phyloP scores from a whole-genome alignment of 805 yeast genomes.

The Monosporozyma aerobia region DNA sequence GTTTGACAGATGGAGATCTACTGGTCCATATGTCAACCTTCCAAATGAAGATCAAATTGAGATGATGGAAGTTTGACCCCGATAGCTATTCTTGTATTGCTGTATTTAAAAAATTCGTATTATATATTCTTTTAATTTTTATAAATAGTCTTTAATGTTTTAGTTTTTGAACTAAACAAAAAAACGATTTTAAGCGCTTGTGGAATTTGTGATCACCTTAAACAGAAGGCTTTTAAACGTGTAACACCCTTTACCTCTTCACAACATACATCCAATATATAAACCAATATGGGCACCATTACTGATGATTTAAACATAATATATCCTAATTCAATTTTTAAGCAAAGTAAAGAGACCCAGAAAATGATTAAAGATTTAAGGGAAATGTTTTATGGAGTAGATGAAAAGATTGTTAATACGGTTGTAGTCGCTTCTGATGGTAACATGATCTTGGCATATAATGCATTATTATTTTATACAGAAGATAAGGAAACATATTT shows the following conservation, averaged over 20 bases:
- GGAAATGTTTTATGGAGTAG: not conserved
- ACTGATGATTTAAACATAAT: not conserved
- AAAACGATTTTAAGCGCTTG: not conserved
- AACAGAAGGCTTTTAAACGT: too few species aligned
- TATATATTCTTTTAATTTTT: not conserved
- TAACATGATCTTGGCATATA: not conserved
- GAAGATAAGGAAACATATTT: not conserved
- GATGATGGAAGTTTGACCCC: not conserved
- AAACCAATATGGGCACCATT: not conserved
- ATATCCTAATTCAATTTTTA: not conserved
- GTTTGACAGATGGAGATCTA: not conserved
- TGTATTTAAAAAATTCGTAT: not conserved
- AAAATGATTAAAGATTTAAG: not conserved
- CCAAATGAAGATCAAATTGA: not conserved
- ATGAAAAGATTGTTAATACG: not conserved
- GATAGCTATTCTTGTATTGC: not conserved
- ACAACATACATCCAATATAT: too few species aligned
- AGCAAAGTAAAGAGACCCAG: not conserved
- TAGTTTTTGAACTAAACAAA: not conserved
- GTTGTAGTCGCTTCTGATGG: constrained; percentile 1
- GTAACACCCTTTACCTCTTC: too few species aligned
- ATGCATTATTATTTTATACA: constrained; percentile 2
- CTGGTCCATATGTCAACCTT: not conserved
- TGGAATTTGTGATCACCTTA: not conserved
- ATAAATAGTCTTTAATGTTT: not conserved